Percentiles rank a stretch among this genome's conserved stretches.
Evolutionary conservation across 768 basidiomycete genomes (phyloP).

Genomic region (Naganishia onofrii): DNA sequence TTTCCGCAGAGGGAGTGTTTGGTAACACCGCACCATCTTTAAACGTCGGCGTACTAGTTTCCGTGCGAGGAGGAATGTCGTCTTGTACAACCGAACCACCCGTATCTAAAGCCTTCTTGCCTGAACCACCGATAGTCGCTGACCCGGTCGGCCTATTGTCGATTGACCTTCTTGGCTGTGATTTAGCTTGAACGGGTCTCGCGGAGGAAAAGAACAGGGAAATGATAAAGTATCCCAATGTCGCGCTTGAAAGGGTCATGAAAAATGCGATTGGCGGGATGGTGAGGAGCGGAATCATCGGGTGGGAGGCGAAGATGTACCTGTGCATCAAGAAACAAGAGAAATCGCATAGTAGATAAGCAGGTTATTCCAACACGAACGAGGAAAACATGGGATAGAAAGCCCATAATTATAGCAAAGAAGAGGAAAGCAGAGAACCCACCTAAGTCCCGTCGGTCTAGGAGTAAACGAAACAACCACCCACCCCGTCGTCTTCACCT

Average conservation of each 20-base stretch:
- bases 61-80: background rate
- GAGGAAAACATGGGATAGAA: too few relatives aligned
- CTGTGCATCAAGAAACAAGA: constrained; percentile 18
- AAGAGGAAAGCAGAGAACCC: too few relatives aligned
- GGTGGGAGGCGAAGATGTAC: constrained; percentile 47
- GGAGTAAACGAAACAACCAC: constrained; percentile 47
- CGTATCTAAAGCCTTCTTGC: background rate
- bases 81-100: background rate
- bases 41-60: too few relatives aligned
- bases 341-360: background rate
- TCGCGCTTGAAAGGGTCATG: constrained; percentile 45
- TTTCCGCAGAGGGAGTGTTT: background rate
- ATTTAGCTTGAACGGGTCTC: background rate
- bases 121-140: background rate
- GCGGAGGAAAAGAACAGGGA: constrained; percentile 30
- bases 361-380: too few relatives aligned
- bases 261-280: constrained; percentile 47
- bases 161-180: background rate
- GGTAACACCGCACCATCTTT: too few relatives aligned
- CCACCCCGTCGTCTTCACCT: constrained; percentile 52
- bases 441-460: constrained; percentile 47
- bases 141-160: background rate
- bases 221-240: constrained; percentile 45
- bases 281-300: constrained; percentile 46
- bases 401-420: too few relatives aligned